Evolutionary conservation across 1,284 basidiomycete species (phyloP).

Genomic region (Gomphus bonarii): DNA sequence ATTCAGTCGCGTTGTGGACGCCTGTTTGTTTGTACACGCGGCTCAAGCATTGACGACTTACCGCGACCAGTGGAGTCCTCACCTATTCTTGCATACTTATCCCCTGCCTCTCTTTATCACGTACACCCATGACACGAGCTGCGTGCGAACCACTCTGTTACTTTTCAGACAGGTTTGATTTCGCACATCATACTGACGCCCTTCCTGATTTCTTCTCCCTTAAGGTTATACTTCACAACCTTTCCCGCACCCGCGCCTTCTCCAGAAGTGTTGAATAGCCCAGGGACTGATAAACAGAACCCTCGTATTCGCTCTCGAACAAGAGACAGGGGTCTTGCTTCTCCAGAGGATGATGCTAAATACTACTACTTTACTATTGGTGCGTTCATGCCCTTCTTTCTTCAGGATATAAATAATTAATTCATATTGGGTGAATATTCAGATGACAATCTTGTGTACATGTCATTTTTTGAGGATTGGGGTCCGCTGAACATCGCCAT

Average conservation of each 20-base stretch:
- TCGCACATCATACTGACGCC: neutral
- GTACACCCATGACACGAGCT: constrained; percentile 1
- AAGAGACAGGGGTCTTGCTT: constrained; percentile 43
- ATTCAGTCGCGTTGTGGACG: constrained; percentile 12
- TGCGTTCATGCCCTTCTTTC: neutral
- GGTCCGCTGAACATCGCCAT: constrained; percentile 89
- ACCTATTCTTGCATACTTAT: neutral
- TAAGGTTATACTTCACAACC: constrained; percentile 72
- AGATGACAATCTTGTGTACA: constrained; percentile 86
- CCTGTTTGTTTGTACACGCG: constrained; percentile 5
- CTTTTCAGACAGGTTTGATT: constrained; percentile 58
- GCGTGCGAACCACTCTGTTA: constrained; percentile 63
- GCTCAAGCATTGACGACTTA: constrained; percentile 2
- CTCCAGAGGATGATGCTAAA: constrained; percentile 56
- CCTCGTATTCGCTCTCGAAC: constrained; percentile 52
- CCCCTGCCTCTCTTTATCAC: neutral
- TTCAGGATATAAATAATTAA: neutral
- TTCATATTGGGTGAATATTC: neutral
- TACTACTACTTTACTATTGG: constrained; percentile 79
- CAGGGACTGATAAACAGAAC: constrained; percentile 34
- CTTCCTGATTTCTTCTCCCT: neutral
- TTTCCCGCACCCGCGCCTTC: constrained; percentile 63
- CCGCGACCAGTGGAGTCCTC: too few species aligned
- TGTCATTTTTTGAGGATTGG: constrained; percentile 92
- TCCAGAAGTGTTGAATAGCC: constrained; percentile 50